A percentile compares a stretch with the other conserved stretches of the same genome.
Conservation (phyloP, 768 basidiomycete species). For the Mycena polygramma region DNA sequence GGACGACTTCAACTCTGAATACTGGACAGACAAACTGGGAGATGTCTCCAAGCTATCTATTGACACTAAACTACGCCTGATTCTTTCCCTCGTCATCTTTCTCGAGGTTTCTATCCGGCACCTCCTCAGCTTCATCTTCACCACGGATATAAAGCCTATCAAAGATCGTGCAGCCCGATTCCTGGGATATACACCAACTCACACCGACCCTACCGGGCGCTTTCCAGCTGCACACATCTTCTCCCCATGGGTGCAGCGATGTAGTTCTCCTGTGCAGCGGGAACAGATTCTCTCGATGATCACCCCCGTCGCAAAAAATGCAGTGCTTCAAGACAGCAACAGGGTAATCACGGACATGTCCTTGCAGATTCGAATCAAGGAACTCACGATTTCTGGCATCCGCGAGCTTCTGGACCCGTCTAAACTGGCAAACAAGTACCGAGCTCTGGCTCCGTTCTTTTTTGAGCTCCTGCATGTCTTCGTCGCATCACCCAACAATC, state of each 20-base stretch:
- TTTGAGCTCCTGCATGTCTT: conserved; percentile 34
- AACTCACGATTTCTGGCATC: background rate
- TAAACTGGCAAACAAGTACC: conserved; percentile 1
- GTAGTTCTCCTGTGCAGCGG: background rate
- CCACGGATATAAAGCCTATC: background rate
- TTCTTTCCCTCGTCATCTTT: conserved; percentile 5
- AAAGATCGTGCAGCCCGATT: background rate
- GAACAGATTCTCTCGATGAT: conserved; percentile 3
- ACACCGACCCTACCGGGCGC: background rate
- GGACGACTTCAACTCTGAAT: conserved; percentile 15
- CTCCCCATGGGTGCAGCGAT: background rate
- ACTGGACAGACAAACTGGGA: background rate
- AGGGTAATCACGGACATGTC: background rate
- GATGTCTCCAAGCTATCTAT: background rate
- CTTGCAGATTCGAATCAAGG: background rate
- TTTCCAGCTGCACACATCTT: conserved; percentile 10
- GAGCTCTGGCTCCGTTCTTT: conserved; percentile 26
- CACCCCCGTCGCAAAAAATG: background rate
- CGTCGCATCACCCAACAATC: conserved; percentile 34
- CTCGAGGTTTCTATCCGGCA: background rate
- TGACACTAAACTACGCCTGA: background rate
- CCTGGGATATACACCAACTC: background rate
- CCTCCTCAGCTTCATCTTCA: background rate
- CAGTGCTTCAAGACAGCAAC: background rate
- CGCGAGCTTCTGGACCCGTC: conserved; percentile 4